Evolutionary conservation across 169 alveolate species (phyloP), one percentile per base, ranked within the genome.

Genomic region (Ichthyophthirius multifiliis): DNA sequence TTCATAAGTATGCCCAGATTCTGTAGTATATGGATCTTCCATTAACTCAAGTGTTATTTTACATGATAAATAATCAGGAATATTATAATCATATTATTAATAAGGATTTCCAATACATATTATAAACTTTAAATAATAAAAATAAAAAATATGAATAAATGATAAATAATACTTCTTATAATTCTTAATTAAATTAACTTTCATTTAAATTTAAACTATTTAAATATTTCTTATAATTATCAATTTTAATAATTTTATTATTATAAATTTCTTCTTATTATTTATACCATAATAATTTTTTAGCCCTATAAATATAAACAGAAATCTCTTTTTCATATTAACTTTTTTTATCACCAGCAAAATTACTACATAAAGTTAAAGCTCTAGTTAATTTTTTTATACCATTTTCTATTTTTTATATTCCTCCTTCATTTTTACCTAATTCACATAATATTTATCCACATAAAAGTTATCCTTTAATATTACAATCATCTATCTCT

Each of bases 1-100:
- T 74, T 81, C 86, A 41, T 81, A 81, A 27, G 86, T 73, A 5
- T 71, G 67, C 0, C 86, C 86, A 27, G 82, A 75, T 20, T 71
- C 80, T 3, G 74, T 55, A 37, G 78, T 74, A 5, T 71, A 81
- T 20, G 86, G 86, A 37, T 81, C 76, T 62, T 81, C 86, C 41
- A 81, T 81, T 5, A 81, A 20, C 30, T 81, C 86, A 71, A 47
- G 43, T 5, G 86, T 81, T 9, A 81, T 81, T 27, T 81, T 81
- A 18, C 86, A 81, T n/a, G 63, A 64, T 20, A 81, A 74, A 55
- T 81, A 48, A 16, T 41, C 37, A 32, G 86, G 86, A 32, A 81
- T 81, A 35, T 47, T 76, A 5, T 44, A 67, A 39, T 67, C 55
- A 20, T 45, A 43, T 41, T 32, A 30, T 73, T 71, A 32, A 9